Conservation (phyloP, 1,284 basidiomycete genomes). For the Tremellales sp. region DNA sequence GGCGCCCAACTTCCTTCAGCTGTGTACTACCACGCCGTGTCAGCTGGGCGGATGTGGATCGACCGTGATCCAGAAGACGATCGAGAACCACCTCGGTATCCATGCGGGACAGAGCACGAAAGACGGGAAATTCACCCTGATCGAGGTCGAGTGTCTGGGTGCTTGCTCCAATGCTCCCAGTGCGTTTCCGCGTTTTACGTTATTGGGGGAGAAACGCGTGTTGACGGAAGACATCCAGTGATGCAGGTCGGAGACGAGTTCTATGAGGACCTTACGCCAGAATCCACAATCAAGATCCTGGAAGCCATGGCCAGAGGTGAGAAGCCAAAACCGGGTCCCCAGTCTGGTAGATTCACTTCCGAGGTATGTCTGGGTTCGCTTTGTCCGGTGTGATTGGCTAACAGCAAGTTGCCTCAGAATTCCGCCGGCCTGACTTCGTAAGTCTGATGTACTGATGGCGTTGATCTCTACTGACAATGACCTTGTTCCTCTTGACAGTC, state of each 20-base stretch:
- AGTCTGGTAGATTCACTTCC: constrained; percentile 76
- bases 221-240: constrained; percentile 52
- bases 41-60: constrained; percentile 85
- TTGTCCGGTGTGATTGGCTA: background rate
- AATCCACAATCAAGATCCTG: constrained; percentile 81
- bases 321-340: constrained; percentile 88
- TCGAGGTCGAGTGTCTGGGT: constrained; percentile 98
- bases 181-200: constrained; percentile 23
- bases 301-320: constrained; percentile 79
- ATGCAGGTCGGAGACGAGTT: constrained; percentile 94
- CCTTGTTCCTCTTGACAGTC: constrained; percentile 19
- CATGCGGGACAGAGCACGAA: constrained; percentile 86
- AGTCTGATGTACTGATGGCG: constrained; percentile 8
- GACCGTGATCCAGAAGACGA: constrained; percentile 80
- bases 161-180: constrained; percentile 98
- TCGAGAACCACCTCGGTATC: constrained; percentile 76
- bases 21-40: constrained; percentile 98
- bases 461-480: background rate
- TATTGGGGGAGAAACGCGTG: background rate
- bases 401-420: constrained; percentile 51
- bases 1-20: constrained; percentile 90
- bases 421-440: constrained; percentile 75
- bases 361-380: constrained; percentile 52
- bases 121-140: constrained; percentile 94
- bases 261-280: constrained; percentile 96